Conservation (phyloP, 257 asterid genomes). For the Gardenia jasminoides region DNA sequence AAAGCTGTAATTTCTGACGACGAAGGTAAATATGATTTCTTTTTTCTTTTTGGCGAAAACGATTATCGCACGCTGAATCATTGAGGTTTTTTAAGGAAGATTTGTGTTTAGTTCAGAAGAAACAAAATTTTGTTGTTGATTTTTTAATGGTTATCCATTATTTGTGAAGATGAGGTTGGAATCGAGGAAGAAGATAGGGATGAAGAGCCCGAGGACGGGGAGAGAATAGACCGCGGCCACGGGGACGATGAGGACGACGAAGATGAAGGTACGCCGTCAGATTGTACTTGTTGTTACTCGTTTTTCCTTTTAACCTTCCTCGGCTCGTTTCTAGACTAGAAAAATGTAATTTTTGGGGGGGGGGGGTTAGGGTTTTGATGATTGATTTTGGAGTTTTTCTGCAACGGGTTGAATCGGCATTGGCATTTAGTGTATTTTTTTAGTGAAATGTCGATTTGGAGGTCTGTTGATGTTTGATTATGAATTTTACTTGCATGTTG, state of each 20-base stretch:
- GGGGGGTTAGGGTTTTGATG: neutral
- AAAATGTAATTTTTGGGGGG: neutral
- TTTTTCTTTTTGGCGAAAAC: neutral
- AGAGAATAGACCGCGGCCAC: constrained; percentile 40
- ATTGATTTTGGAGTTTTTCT: neutral
- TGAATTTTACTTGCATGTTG: neutral
- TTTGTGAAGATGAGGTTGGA: constrained; percentile 56
- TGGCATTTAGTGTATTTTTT: neutral
- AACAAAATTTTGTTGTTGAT: neutral
- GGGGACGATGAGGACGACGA: constrained; percentile 93
- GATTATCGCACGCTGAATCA: too few relatives aligned
- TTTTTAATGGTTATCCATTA: neutral
- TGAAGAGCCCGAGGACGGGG: constrained; percentile 58
- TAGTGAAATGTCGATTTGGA: neutral
- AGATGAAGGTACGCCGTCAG: constrained; percentile 57
- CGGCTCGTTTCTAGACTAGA: neutral
- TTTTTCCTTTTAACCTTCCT: neutral
- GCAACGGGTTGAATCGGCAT: neutral
- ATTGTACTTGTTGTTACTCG: neutral
- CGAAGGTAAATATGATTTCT: constrained; percentile 47
- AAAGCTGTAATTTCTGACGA: constrained; percentile 72
- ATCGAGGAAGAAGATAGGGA: constrained; percentile 73
- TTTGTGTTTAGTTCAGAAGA: neutral
- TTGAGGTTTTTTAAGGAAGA: too few relatives aligned
- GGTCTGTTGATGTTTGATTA: neutral